Conservation (phyloP, 441 rosid species). For the Croton setiger region DNA sequence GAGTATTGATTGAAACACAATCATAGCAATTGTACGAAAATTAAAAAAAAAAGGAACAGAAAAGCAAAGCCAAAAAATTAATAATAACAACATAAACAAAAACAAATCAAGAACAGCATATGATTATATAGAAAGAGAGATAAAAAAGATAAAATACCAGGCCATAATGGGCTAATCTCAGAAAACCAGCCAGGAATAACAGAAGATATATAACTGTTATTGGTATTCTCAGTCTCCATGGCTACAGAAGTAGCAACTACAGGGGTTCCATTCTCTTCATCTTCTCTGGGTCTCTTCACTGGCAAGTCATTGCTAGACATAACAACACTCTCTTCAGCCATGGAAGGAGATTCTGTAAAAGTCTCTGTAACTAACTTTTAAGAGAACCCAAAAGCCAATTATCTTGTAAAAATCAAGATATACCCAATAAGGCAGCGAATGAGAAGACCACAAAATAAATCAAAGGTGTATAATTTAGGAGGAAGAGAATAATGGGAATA, state of each 20-base stretch:
- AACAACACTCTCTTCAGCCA: constrained; percentile 45
- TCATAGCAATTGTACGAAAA: background rate
- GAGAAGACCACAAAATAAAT: constrained; percentile 24
- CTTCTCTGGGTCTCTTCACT: constrained; percentile 71
- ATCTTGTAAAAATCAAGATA: too few relatives aligned
- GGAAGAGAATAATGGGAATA: background rate
- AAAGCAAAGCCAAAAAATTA: background rate
- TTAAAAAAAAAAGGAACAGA: background rate
- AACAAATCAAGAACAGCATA: background rate
- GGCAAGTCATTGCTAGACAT: constrained; percentile 42
- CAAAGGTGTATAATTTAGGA: too few relatives aligned
- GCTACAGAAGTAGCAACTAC: constrained; percentile 22
- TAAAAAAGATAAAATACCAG: constrained; percentile 46
- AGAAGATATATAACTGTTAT: constrained; percentile 44
- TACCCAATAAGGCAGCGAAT: background rate
- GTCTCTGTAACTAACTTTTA: background rate
- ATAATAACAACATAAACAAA: background rate
- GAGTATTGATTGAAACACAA: background rate
- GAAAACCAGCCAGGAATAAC: constrained; percentile 99
- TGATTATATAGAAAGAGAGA: background rate
- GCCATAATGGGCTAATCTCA: constrained; percentile 99
- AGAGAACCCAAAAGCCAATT: constrained; percentile 7
- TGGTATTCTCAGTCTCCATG: constrained; percentile 46
- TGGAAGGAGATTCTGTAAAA: constrained; percentile 17
- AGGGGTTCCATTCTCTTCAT: constrained; percentile 40